Evolutionary conservation across 1,284 basidiomycete genomes (phyloP).

Genomic region (Volvariella surrecta): DNA sequence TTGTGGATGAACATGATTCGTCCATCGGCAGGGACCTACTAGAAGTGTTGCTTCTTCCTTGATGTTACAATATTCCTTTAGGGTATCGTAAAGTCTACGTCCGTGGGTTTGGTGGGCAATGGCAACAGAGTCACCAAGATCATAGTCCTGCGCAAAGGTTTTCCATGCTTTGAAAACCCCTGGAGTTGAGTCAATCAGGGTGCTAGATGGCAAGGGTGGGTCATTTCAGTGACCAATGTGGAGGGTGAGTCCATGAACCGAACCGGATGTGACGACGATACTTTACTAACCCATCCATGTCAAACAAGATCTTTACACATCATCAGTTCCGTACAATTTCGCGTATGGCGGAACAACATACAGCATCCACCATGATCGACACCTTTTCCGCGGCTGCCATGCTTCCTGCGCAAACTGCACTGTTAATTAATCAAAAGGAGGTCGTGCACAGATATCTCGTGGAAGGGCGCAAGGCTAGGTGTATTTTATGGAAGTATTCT

Average conservation of each 20-base stretch:
- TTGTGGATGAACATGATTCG: neutral
- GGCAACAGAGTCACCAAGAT: conserved; percentile 38
- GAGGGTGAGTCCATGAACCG: conserved; percentile 1
- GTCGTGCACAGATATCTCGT: too few species aligned
- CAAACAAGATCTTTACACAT: conserved; percentile 48
- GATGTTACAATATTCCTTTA: conserved; percentile 60
- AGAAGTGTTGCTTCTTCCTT: conserved; percentile 44
- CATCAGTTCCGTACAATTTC: conserved; percentile 11
- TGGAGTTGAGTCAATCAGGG: conserved; percentile 49
- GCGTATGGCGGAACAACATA: neutral
- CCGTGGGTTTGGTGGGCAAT: conserved; percentile 60
- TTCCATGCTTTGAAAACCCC: conserved; percentile 60
- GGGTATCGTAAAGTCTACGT: conserved; percentile 63
- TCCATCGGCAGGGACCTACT: conserved; percentile 24
- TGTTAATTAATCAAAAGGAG: too few species aligned
- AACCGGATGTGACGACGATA: conserved; percentile 1
- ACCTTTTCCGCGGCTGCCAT: too few species aligned
- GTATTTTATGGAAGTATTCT: too few species aligned
- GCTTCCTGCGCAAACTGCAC: too few species aligned
- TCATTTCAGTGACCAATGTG: neutral
- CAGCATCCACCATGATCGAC: conserved; percentile 6
- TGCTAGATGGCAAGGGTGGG: conserved; percentile 4
- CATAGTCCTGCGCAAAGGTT: conserved; percentile 47
- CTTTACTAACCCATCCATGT: conserved; percentile 55
- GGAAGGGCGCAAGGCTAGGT: too few species aligned